Base-by-base conservation (phyloP, 1,139 yeast species). In the Kazachstania sp. region DNA sequence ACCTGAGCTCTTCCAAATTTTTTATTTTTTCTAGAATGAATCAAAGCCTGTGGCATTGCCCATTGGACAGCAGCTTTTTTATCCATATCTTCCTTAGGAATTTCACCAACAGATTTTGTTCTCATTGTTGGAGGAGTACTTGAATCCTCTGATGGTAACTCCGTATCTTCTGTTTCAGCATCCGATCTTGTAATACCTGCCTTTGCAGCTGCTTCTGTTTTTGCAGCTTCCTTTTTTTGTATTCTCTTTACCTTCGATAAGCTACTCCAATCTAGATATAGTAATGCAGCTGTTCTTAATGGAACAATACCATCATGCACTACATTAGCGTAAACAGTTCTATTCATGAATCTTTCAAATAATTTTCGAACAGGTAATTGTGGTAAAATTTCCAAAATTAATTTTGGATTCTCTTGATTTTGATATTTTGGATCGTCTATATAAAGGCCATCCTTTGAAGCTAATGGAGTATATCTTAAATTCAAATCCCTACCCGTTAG, bases 281-380 rank as follows among this genome's bases (percentile, higher is more conserved):
- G 58, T 37, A 79, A 62, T 0, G 82, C 78, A 1, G 81, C 72
- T 0, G 84, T 79, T 51, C 83, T 65, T 46, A 79, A 64, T 0
- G 83, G 83, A 6, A 78, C 83, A 37, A 79, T 78, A 2, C 83
- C 83, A 61, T 79, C 84, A 58, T 78, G 78, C 16, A 73, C 64
- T 0, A 74, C 73, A 57, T 78, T 79, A 2, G 83, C 81, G 56
- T 79, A 79, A 2, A 75, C 66, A 0, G 83, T 77, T 53, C 86
- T 65, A 47, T 77, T 64, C 11, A 60, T 54, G 57, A 81, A 79
- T 46, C 61, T 62, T 51, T 73, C 74, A 47, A 79, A 70, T 0
- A 75, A 64, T 19, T 61, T 61, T 51, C 75, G 79, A 0, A 80
- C 73, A 1, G 81, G 78, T 1, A 78, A 74, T 1, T 75, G 68